These are phyloP conservation scores for Wallacemonas rigidus DNA, from an alignment of 208 protist species.

Conservation along the genomic window DNA sequence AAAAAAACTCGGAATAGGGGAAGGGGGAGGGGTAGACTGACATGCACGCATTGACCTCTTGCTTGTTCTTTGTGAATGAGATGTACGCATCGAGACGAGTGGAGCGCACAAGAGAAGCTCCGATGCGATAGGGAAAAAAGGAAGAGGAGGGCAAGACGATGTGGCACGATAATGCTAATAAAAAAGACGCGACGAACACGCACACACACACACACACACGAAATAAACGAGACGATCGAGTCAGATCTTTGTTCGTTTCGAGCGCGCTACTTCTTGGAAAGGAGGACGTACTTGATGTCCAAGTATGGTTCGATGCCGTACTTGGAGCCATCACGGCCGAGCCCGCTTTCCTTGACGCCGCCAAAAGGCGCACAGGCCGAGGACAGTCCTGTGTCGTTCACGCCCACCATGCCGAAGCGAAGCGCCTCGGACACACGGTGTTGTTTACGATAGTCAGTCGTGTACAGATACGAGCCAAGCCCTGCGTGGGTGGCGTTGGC, in stretches of 20 bases:
- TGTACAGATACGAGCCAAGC: conserved; percentile 82
- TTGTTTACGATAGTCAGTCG: conserved; percentile 71
- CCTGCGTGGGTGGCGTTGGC: conserved; percentile 83
- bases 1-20: too few relatives aligned
- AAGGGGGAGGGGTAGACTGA: too few relatives aligned
- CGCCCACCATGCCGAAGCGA: conserved; percentile 84
- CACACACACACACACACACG: too few relatives aligned
- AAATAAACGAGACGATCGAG: too few relatives aligned
- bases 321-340: conserved; percentile 88
- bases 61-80: too few relatives aligned
- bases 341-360: conserved; percentile 89
- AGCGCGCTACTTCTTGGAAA: conserved; percentile 48
- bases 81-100: too few relatives aligned
- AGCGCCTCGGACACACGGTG: conserved; percentile 58
- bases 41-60: too few relatives aligned
- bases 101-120: too few relatives aligned
- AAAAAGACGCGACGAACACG: too few relatives aligned
- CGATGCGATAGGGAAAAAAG: too few relatives aligned
- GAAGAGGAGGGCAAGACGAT: too few relatives aligned
- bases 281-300: conserved; percentile 83
- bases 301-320: conserved; percentile 89
- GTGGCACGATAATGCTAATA: too few relatives aligned
- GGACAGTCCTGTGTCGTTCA: conserved; percentile 75
- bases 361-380: conserved; percentile 81
- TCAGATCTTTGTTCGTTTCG: neutral